Base-by-base conservation (phyloP, 2,329 filamentous ascomycete species). In the Septoria linicola region DNA sequence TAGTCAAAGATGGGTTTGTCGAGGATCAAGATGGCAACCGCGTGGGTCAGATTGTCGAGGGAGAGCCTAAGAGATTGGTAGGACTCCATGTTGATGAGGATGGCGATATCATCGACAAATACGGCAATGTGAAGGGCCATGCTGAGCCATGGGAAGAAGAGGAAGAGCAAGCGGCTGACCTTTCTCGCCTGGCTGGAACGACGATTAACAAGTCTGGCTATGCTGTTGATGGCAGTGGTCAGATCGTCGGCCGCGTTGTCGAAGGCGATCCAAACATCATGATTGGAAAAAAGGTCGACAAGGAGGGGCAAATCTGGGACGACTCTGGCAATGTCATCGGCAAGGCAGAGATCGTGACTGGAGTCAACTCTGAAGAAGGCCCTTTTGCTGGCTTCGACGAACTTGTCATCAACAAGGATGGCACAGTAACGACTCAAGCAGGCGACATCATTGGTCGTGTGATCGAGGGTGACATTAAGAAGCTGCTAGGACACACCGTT, bases 11-110 rank as follows among this genome's bases (percentile, higher is more conserved):
- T 39, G 85, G 85, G 41, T 85, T 81, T 53, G 76, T 88, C 37
- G 79, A 96, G 76, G 79, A 96, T 81, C 68, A 85, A 79, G 78
- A 95, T 78, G 88, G 87, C 30, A 83, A 87, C 57, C 77, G 87
- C 23, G 87, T 93, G 39, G 89, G 89, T 13, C 77, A 84, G 36
- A 78, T 93, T 32, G 74, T 80, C 3, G 80, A 83, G 40, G 89
- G 88, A 2, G 85, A 95, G 47, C 68, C 78, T 23, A 89, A 89
- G 77, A 74, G 77, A 47, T 79, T 95, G 1, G 81, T 84, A 36
- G 89, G 89, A 14, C 85, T 88, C 37, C 64, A 76, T 8, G 88
- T 93, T 13, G 89, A 95, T 52, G 85, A 89, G 58, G 89, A 95
- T 58, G 89, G 89, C 34, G 89, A 93, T 51, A 83, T 95, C 21